Evolutionary conservation across 331 rosid species (phyloP).

Genomic region (Malus hybrid): DNA sequence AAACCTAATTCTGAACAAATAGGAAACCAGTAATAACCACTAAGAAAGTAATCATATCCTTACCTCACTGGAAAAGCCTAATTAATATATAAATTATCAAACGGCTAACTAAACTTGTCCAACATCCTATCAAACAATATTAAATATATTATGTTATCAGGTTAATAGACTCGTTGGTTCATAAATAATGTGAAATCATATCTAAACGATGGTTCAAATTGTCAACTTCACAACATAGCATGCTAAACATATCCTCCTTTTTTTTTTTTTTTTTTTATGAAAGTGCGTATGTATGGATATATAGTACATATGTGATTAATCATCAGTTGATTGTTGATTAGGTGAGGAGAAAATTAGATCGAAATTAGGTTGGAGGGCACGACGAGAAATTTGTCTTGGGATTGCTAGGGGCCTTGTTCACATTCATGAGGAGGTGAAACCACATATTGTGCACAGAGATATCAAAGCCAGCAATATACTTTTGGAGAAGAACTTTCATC

Average conservation of each 20-base stretch:
- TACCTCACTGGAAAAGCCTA: no score
- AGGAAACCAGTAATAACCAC: no score
- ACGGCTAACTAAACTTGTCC: no score
- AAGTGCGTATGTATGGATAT: neutral
- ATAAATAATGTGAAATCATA: neutral
- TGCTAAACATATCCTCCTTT: no score
- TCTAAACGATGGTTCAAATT: neutral
- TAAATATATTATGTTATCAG: neutral
- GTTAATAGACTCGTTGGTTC: neutral
- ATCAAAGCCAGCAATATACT: constrained; percentile 28
- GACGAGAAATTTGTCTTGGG: constrained; percentile 22
- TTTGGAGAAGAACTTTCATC: constrained; percentile 22
- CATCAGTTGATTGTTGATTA: neutral
- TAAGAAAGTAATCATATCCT: no score
- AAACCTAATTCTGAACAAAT: no score
- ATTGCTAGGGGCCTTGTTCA: constrained; percentile 21
- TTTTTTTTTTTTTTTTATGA: no score
- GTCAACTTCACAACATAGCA: no score
- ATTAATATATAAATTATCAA: no score
- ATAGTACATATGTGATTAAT: neutral
- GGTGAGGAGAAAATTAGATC: constrained; percentile 11
- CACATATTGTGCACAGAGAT: constrained; percentile 26
- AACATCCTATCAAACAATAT: neutral
- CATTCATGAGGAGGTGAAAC: constrained; percentile 25
- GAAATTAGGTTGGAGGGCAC: constrained; percentile 9